Evolutionary conservation across 306 rosid genomes (phyloP), one percentile per base, ranked within the genome.

Genomic region (Vigna radiata): DNA sequence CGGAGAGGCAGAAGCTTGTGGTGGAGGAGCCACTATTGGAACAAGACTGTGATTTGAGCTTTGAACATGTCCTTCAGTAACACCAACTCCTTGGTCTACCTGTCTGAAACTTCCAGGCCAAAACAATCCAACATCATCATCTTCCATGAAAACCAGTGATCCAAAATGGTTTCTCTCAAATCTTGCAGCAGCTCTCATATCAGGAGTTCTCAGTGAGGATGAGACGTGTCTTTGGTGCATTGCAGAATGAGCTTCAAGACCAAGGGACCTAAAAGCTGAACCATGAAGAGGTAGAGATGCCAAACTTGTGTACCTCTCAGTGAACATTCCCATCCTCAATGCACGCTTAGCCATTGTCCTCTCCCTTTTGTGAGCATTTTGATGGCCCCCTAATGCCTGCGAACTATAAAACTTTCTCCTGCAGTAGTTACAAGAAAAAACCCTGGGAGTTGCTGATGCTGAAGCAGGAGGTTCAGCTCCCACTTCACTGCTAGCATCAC

Each of bases 81-180:
- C 82, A 27, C 86, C 60, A 41, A 47, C 69, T 67, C 82, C 70
- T 16, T 80, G 88, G 5, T 87, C 88, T 50, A 90, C 90, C 78
- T 81, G 96, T 61, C 97, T 86, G 78, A 89, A 94, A 75, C 98
- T 94, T 46, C 98, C 98, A 0, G 98, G 97, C 98, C 98, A 94
- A 82, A 89, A 85, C 50, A 79, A 48, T 15, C 87, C 82, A 19
- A 69, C 87, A 88, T 83, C 97, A 54, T 91, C 96, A 16, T 94
- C 97, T 62, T 94, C 97, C 87, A 83, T 18, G 46, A 83, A 88
- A 77, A 89, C 68, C 4, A 90, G 84, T 47, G 86, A 46, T 76
- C 95, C 95, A 43, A 82, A 84, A 56, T 88, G 82, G 77, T 88
- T 90, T 58, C 67, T 89, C 49, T 83, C 91, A 68, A 91, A 91